Base-by-base conservation (phyloP, 192 early-diverging fungal genomes). In the Kappamyces sp. region DNA sequence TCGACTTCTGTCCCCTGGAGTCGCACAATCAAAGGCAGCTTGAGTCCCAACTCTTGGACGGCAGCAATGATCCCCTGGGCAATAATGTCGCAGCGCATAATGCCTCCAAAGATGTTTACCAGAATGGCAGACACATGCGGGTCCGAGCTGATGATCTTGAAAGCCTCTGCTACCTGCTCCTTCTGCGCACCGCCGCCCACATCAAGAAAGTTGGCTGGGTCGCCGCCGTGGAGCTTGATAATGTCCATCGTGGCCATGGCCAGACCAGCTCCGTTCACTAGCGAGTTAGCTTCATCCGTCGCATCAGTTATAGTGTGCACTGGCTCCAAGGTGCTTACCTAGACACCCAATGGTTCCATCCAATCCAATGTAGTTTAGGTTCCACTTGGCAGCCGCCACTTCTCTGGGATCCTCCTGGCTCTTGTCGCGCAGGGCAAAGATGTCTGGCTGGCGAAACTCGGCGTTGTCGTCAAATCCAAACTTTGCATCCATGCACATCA, bases 171-270 rank as follows among this genome's bases (percentile, higher is more conserved):
- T 61, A 99, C 94, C 75, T 94, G 92, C 61, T 93, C 85, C 52
- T 91, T 83, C 22, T 87, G 90, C 52, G 96, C 94, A 66, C 91
- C 87, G 64, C 96, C 96, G 61, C 96, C 96, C 62, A 99, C 96
- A 72, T 99, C 94, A 57, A 99, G 84, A 78, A 99, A 99, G 84
- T 99, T 99, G 67, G 94, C 96, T 5, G 96, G 96, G 61, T 91
- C 89, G 39, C 96, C 96, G 55, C 94, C 96, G 78, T 99, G 85
- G 50, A 99, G 81, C 81, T 99, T 96, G 75, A 99, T 96, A 66
- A 99, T 99, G 73, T 99, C 96, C 94, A 96, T 99, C 53, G 96
- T 99, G 49, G 96, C 88, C 96, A 96, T 99, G 70, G 94, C 96
- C 40, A 99, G 83, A 65, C 96, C 96, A 45, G 96, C 94, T 62